Evolutionary conservation across 73 alveolate genomes (phyloP).

Genomic region (Tetrahymena thermophila): DNA sequence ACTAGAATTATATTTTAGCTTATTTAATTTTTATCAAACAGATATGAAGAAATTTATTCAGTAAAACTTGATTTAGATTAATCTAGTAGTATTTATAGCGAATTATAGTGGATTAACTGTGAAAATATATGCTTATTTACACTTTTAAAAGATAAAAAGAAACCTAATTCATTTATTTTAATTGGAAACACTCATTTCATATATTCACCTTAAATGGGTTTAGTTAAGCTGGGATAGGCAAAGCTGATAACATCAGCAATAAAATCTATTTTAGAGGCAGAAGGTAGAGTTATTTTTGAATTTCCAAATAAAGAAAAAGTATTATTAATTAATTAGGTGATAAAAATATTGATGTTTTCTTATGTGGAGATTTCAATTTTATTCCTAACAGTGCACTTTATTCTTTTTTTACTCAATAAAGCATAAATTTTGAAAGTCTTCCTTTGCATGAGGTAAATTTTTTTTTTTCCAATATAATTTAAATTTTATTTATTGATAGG

Average conservation of each 20-base stretch:
- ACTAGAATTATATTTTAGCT: not conserved
- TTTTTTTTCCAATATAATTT: not conserved
- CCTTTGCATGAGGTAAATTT: not conserved
- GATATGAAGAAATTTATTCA: not conserved
- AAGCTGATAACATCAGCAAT: not conserved
- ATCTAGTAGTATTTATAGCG: not conserved
- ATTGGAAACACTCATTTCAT: not conserved
- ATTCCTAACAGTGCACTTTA: constrained; percentile 29
- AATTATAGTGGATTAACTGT: not conserved
- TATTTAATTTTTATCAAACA: not conserved
- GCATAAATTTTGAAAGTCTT: not conserved
- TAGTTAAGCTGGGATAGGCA: not conserved
- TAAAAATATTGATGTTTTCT: not conserved
- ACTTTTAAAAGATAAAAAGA: not conserved
- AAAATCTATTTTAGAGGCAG: not conserved
- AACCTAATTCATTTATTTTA: not conserved
- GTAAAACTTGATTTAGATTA: not conserved
- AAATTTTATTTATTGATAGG: not conserved
- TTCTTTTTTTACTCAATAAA: not conserved
- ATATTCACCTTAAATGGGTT: not conserved
- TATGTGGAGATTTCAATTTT: constrained; percentile 45
- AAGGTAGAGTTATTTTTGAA: not conserved
- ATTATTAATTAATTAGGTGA: not conserved
- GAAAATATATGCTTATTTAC: not conserved
- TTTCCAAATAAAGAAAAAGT: not conserved